Evolutionary conservation across 2,329 filamentous ascomycete species (phyloP).

Genomic region (Verruconis gallopava): DNA sequence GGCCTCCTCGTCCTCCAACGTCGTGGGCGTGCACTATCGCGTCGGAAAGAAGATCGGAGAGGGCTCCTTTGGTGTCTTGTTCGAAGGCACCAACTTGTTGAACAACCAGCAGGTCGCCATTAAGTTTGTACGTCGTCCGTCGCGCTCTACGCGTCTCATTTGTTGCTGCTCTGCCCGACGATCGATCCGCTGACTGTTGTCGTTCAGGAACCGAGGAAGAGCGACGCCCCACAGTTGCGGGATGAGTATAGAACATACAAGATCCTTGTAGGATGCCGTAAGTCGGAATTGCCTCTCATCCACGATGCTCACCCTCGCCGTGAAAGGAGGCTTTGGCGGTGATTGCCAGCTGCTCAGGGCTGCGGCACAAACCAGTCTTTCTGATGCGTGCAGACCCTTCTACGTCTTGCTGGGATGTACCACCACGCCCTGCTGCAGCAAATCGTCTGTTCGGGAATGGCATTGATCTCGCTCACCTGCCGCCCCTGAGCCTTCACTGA

Average conservation of each 20-base stretch:
- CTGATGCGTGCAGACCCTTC: too few species aligned
- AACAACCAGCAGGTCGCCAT: slow-evolving; percentile 99
- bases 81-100: slow-evolving; percentile 93
- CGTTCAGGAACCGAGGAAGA: slow-evolving; percentile 88
- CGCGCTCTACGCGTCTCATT: not conserved
- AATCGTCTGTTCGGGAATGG: too few species aligned
- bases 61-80: slow-evolving; percentile 96
- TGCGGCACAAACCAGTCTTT: too few species aligned
- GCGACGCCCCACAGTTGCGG: slow-evolving; percentile 90
- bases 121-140: slow-evolving; percentile 68
- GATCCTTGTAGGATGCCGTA: slow-evolving; percentile 97
- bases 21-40: slow-evolving; percentile 96
- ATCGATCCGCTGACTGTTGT: not conserved
- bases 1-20: slow-evolving; percentile 86
- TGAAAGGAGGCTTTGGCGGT: not conserved
- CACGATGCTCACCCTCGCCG: slow-evolving; percentile 2
- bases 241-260: slow-evolving; percentile 99
- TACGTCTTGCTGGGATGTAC: too few species aligned
- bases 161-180: not conserved
- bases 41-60: slow-evolving; percentile 99
- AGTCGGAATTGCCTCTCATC: slow-evolving; percentile 34
- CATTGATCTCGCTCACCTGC: too few species aligned
- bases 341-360: too few species aligned
- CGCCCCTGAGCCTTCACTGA: too few species aligned
- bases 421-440: too few species aligned